Conservation (phyloP, 2,329 filamentous ascomycete genomes). For the Botrytis pseudocinerea region DNA sequence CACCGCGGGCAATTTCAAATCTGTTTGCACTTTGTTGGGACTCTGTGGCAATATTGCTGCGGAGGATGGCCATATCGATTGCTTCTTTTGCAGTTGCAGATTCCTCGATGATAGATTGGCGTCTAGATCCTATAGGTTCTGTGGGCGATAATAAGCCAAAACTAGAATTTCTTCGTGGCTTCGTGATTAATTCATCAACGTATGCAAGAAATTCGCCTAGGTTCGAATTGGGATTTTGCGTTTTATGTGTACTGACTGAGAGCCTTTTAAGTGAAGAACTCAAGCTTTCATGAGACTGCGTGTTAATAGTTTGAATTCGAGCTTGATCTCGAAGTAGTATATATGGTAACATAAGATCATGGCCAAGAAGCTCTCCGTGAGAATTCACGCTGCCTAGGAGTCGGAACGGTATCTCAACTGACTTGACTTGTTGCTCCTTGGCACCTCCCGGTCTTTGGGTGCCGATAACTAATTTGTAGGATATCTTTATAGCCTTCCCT, state of each 20-base stretch:
- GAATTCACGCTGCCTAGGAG: constrained; percentile 91
- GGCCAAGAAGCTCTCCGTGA: constrained; percentile 83
- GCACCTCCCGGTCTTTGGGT: constrained; percentile 81
- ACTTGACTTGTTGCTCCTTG: constrained; percentile 79
- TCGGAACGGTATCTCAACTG: constrained; percentile 90
- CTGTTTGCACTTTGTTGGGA: constrained; percentile 83
- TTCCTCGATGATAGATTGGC: constrained; percentile 57
- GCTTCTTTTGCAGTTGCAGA: constrained; percentile 72
- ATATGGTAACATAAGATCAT: constrained; percentile 93
- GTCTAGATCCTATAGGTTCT: constrained; percentile 55
- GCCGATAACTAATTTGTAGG: constrained; percentile 86
- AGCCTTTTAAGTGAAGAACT: constrained; percentile 25
- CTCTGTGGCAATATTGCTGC: constrained; percentile 68
- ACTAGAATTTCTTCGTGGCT: constrained; percentile 54
- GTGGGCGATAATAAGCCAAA: constrained; percentile 72
- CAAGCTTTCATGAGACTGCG: constrained; percentile 22
- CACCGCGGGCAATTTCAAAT: constrained; percentile 92
- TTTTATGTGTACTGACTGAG: constrained; percentile 36
- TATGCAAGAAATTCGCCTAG: constrained; percentile 72
- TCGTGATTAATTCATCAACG: constrained; percentile 71
- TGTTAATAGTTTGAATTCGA: constrained; percentile 36
- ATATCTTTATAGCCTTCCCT: constrained; percentile 91
- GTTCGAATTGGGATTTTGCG: constrained; percentile 40
- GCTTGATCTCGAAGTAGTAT: constrained; percentile 85
- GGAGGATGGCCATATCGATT: constrained; percentile 87